Evolutionary conservation across 108 stramenopile species (phyloP).

Genomic region (Fragilaria crotonensis): DNA sequence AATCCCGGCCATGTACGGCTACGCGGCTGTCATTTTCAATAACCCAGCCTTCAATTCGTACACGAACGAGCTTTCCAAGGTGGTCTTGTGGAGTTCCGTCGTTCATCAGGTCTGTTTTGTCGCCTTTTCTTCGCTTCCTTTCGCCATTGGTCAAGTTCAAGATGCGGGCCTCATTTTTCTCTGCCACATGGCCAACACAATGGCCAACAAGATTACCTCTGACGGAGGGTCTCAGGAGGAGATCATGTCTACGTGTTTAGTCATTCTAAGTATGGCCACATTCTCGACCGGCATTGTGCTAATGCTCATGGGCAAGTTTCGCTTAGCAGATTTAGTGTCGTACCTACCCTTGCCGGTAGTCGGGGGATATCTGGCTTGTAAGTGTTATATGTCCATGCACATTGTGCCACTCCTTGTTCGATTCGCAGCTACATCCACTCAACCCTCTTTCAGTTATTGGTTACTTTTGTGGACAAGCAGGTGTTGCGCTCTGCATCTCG

Average conservation of each 20-base stretch:
- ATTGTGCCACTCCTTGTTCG: no score
- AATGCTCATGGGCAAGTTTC: conserved; percentile 79
- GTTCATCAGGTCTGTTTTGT: conserved; percentile 88
- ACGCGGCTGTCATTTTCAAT: conserved; percentile 87
- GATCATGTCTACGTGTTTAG: conserved; percentile 64
- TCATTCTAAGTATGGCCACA: conserved; percentile 65
- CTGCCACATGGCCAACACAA: conserved; percentile 73
- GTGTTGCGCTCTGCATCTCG: conserved; percentile 78
- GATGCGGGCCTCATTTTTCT: conserved; percentile 97
- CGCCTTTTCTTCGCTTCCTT: conserved; percentile 71
- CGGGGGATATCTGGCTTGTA: conserved; percentile 5
- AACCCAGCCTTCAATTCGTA: conserved; percentile 52
- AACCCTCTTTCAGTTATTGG: conserved; percentile 84
- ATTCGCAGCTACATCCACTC: no score
- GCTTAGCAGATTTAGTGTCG: conserved; percentile 84
- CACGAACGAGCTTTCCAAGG: conserved; percentile 74
- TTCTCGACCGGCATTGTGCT: conserved; percentile 74
- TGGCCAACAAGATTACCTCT: conserved; percentile 59
- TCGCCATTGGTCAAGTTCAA: conserved; percentile 92
- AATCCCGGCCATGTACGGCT: conserved; percentile 79
- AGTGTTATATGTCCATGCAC: neutral
- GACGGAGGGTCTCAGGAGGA: conserved; percentile 44
- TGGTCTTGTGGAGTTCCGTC: conserved; percentile 74
- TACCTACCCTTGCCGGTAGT: conserved; percentile 94
- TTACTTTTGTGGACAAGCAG: conserved; percentile 91